Base-by-base conservation (phyloP, 2,329 filamentous ascomycete species). In the Coniosporium tulheliwenetii region DNA sequence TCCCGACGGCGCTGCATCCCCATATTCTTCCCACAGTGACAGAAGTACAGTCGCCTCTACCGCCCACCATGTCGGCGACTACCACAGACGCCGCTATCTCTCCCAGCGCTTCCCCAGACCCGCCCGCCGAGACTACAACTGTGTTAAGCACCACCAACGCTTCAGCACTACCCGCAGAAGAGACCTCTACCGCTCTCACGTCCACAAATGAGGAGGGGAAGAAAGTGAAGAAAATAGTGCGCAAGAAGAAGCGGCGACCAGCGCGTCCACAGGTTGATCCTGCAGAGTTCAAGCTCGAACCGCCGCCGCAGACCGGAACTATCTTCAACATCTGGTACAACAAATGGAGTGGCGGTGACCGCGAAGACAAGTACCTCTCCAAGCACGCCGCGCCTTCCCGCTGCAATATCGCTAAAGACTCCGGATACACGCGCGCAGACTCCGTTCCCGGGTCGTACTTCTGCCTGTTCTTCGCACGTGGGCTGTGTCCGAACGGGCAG, bases 311-410 rank as follows among this genome's bases (percentile, higher is more conserved):
- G 54, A 96, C 89, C 0, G 91, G 91, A 40, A 93, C 85, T 0
- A 85, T 87, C 43, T 98, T 91, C 71, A 98, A 98, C 62, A 93
- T 93, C 54, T 95, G 87, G 89, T 94, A 95, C 65, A 95, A 94
- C 67, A 96, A 95, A 63, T 96, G 89, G 87, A 82, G 80, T 1
- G 91, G 91, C 49, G 91, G 91, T 54, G 91, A 98, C 62, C 77
- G 86, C 45, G 89, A 96, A 56, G 86, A 93, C 66, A 85, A 87
- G 51, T 86, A 89, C 54, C 73, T 86, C 3, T 85, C 81, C 31
- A 81, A 95, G 56, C 82, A 79, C 15, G 75, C 79, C 10, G 89
- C 91, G 3, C 79, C 81, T 48, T 81, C 81, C 2, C 82, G 93
- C 41, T 96, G 91, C 69, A 91, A 87, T 56, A 69, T 98, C 45